Percentiles rank a stretch among this genome's conserved stretches.
These are phyloP conservation scores for Pseudocercospora vitis DNA, from an alignment of 2,329 filamentous ascomycete species.

Conservation along the genomic window DNA sequence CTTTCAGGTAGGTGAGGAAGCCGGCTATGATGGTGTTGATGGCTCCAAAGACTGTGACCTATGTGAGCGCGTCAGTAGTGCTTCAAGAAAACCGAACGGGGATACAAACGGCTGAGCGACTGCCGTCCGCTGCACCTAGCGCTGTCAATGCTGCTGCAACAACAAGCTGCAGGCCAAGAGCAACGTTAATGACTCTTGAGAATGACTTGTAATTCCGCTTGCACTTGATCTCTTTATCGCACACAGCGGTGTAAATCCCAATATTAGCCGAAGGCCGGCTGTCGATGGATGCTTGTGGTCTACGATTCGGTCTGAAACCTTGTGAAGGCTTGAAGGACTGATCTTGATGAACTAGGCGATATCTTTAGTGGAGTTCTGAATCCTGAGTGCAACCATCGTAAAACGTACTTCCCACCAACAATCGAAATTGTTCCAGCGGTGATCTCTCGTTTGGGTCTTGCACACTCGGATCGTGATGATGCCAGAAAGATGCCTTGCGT, in stretches of 20 bases:
- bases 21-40: constrained; percentile 30
- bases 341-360: constrained; percentile 20
- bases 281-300: constrained; percentile 14
- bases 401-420: constrained; percentile 24
- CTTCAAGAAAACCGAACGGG: not conserved
- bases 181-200: constrained; percentile 23
- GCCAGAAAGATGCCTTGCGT: constrained; percentile 4
- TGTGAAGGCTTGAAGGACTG: constrained; percentile 22
- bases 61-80: not conserved
- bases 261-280: constrained; percentile 21
- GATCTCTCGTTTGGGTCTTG: constrained; percentile 8
- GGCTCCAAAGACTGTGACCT: constrained; percentile 27
- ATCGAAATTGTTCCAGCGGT: constrained; percentile 19
- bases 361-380: constrained; percentile 1
- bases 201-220: constrained; percentile 24
- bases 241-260: constrained; percentile 26
- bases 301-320: constrained; percentile 20
- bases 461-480: constrained; percentile 7
- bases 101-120: constrained; percentile 17
- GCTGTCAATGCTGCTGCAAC: constrained; percentile 28
- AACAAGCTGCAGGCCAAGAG: constrained; percentile 25
- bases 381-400: no score
- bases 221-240: constrained; percentile 24
- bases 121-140: constrained; percentile 21
- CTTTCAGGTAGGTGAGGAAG: constrained; percentile 28